A percentile compares a stretch with the other conserved stretches of the same genome.
Evolutionary conservation across 2,329 filamentous ascomycete species (phyloP).

Genomic region (Xenoacremonium recifei): DNA sequence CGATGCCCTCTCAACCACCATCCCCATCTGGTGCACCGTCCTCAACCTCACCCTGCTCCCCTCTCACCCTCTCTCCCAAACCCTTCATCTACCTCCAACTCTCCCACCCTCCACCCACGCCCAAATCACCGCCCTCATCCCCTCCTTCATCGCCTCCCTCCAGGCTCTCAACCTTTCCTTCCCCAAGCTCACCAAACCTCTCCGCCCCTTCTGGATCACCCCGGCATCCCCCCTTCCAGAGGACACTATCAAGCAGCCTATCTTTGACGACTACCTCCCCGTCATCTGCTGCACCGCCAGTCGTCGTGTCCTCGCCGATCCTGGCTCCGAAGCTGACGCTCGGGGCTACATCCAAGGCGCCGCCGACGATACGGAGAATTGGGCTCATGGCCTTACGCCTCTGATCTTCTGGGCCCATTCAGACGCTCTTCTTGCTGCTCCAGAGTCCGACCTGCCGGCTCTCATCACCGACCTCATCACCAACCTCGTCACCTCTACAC

Average conservation of each 20-base stretch:
- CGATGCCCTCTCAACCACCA: constrained; percentile 88
- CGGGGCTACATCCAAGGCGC: constrained; percentile 86
- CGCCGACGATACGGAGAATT: constrained; percentile 92
- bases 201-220: constrained; percentile 79
- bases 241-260: constrained; percentile 20
- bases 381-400: constrained; percentile 79
- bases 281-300: constrained; percentile 87
- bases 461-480: constrained; percentile 48
- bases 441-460: constrained; percentile 62
- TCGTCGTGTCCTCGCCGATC: constrained; percentile 61
- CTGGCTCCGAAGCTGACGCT: constrained; percentile 64
- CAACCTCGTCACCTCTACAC: constrained; percentile 17
- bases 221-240: constrained; percentile 56
- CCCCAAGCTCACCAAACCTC: constrained; percentile 63
- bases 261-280: constrained; percentile 63
- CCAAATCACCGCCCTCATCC: constrained; percentile 67
- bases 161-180: constrained; percentile 58
- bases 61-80: constrained; percentile 41
- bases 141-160: constrained; percentile 52
- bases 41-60: constrained; percentile 80
- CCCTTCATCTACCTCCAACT: constrained; percentile 68
- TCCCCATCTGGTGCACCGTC: constrained; percentile 91
- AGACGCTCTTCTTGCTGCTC: constrained; percentile 56
- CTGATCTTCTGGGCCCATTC: constrained; percentile 75
- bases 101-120: constrained; percentile 70